A percentile compares a stretch with the other conserved stretches of the same genome.
Conservation (phyloP, 306 rosid species). For the Mucuna pruriens region DNA sequence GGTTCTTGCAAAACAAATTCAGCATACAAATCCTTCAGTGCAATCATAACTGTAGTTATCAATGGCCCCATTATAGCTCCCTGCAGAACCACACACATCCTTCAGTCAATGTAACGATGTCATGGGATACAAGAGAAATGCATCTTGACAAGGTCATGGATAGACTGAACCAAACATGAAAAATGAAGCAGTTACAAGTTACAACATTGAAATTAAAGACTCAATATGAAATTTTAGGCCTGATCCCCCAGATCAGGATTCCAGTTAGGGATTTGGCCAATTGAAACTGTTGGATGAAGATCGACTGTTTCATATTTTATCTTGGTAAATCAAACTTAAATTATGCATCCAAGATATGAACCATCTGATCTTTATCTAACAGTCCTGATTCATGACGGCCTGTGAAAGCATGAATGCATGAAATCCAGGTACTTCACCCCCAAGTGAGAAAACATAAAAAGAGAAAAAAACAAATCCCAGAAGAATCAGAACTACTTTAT, state of each 20-base stretch:
- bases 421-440: not conserved
- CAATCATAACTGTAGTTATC: slow-evolving; percentile 92
- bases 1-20: slow-evolving; percentile 84
- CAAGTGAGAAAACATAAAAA: not conserved
- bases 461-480: not conserved
- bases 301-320: not conserved
- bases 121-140: not conserved
- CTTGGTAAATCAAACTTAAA: not conserved
- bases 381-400: not conserved
- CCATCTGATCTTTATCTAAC: not conserved
- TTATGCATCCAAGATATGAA: not conserved
- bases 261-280: not conserved
- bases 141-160: not conserved
- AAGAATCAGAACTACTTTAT: not conserved
- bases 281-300: not conserved
- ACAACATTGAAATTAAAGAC: not conserved
- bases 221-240: not conserved
- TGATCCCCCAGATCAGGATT: not conserved
- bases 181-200: not conserved
- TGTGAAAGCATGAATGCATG: not conserved
- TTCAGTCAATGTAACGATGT: slow-evolving; percentile 17
- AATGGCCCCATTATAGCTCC: slow-evolving; percentile 99
- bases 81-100: slow-evolving; percentile 47
- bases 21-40: slow-evolving; percentile 84
- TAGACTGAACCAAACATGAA: slow-evolving; percentile 2